These are phyloP conservation scores for Boletus subcaerulescens DNA, from an alignment of 768 basidiomycete species.

Conservation along the genomic window DNA sequence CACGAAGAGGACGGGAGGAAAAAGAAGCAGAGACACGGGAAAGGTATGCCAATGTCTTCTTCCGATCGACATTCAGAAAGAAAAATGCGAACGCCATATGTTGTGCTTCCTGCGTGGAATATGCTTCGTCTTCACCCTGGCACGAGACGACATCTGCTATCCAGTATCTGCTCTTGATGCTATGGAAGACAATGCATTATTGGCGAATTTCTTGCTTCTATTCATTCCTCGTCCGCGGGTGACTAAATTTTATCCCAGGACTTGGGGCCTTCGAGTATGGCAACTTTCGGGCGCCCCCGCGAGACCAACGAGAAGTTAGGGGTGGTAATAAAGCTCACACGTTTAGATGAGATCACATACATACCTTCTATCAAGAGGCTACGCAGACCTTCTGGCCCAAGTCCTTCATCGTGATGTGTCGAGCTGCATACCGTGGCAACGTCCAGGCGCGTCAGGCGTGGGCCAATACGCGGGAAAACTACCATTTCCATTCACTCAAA, in stretches of 20 bases:
- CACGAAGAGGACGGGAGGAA: conserved; percentile 36
- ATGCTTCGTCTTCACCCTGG: conserved; percentile 2
- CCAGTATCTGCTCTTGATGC: background rate
- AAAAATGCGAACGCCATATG: background rate
- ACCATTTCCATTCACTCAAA: conserved; percentile 13
- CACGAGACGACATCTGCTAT: background rate
- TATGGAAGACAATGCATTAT: conserved; percentile 1
- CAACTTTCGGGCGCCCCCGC: conserved; percentile 64
- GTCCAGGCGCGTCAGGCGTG: conserved; percentile 12
- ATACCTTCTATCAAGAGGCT: conserved; percentile 7
- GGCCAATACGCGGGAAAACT: background rate
- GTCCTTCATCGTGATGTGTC: background rate
- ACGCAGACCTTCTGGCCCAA: background rate
- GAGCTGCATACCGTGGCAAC: background rate
- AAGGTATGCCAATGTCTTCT: conserved; percentile 26
- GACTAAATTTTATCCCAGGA: conserved; percentile 30
- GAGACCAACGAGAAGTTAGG: conserved; percentile 61
- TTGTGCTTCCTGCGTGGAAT: conserved; percentile 5
- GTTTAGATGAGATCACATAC: conserved; percentile 46
- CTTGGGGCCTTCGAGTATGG: conserved; percentile 41
- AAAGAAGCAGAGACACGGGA: conserved; percentile 53
- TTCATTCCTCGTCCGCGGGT: background rate
- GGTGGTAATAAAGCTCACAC: conserved; percentile 70
- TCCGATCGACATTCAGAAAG: background rate
- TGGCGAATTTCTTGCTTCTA: conserved; percentile 3